A percentile compares a stretch with the other conserved stretches of the same genome.
phyloP scores from a whole-genome alignment of 2,329 filamentous ascomycete genomes.

The Oidium heveae region DNA sequence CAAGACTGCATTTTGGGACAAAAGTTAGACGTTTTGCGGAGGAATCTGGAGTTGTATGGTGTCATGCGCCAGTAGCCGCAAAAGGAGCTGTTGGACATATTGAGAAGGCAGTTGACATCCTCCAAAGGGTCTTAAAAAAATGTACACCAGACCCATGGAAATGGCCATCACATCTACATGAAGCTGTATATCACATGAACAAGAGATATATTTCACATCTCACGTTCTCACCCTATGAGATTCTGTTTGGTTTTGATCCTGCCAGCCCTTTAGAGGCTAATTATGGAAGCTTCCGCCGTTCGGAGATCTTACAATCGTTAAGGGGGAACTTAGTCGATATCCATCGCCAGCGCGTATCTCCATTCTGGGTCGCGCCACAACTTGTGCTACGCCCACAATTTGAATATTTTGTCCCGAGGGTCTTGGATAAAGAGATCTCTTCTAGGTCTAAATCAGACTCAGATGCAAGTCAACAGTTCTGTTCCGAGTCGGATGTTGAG shows the following conservation, averaged over 20 bases:
- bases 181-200: background rate
- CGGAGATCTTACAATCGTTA: background rate
- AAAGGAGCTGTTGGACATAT: background rate
- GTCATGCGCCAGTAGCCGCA: background rate
- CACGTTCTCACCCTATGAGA: background rate
- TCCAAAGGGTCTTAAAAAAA: background rate
- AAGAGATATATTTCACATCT: background rate
- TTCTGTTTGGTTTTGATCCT: background rate
- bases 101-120: constrained; percentile 1
- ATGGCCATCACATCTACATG: background rate
- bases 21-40: background rate
- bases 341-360: too few species aligned
- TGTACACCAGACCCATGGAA: background rate
- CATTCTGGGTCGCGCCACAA: too few species aligned
- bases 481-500: too few species aligned
- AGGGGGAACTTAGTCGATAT: background rate
- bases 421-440: too few species aligned
- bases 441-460: too few species aligned
- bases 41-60: background rate
- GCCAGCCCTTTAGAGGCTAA: background rate
- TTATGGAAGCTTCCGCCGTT: background rate
- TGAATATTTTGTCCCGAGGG: too few species aligned
- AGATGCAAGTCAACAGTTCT: too few species aligned
- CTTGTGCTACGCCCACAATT: too few species aligned
- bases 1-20: background rate